Conservation (phyloP, 1,139 yeast species). For the Pichia sp. region DNA sequence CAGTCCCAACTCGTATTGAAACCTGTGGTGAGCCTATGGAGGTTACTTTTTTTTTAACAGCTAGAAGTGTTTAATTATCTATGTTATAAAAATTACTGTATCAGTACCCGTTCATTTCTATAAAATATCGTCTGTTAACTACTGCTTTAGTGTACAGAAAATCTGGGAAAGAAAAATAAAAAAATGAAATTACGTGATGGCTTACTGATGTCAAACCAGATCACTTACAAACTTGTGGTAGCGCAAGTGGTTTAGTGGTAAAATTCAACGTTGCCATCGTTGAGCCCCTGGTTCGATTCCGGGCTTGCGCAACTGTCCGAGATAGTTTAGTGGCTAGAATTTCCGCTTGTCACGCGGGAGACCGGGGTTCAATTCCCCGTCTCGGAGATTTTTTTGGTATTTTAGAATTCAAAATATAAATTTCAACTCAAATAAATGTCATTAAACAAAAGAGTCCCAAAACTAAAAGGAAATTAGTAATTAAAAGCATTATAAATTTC, state of each 20-base stretch:
- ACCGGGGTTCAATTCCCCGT: conserved; percentile 1
- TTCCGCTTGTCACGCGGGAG: conserved; percentile 1
- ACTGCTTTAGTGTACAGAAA: too few species aligned
- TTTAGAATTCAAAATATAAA: too few species aligned
- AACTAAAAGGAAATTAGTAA: background rate
- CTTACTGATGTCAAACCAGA: too few species aligned
- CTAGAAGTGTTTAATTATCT: too few species aligned
- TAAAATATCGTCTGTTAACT: too few species aligned
- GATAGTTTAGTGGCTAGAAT: conserved; percentile 1
- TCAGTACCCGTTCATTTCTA: too few species aligned
- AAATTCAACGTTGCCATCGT: conserved; percentile 18
- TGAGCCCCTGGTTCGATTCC: conserved; percentile 18
- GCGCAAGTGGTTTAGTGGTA: conserved; percentile 18
- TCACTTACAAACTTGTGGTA: background rate
- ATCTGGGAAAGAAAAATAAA: too few species aligned
- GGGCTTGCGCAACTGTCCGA: conserved; percentile 13
- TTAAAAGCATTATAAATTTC: background rate
- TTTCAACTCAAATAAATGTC: background rate
- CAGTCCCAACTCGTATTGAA: too few species aligned
- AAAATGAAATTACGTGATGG: too few species aligned
- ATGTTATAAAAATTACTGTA: too few species aligned
- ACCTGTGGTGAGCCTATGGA: too few species aligned
- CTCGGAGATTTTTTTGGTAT: background rate
- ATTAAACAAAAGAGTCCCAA: background rate
- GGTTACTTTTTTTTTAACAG: too few species aligned